These are phyloP conservation scores for Cryptococcus deneoformans DNA, from an alignment of 1,284 basidiomycete species.

Conservation along the genomic window DNA sequence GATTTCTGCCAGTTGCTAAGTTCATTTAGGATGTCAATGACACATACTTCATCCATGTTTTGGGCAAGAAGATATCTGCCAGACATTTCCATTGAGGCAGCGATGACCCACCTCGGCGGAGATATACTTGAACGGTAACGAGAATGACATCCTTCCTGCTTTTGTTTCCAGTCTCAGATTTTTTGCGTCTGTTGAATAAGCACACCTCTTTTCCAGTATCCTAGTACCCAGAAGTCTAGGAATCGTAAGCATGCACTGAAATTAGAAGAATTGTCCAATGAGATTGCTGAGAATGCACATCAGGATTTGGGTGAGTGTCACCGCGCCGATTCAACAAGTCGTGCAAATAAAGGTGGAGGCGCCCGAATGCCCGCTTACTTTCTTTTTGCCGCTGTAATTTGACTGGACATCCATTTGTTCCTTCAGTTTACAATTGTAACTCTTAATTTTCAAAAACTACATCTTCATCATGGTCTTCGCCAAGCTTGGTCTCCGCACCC, in stretches of 20 bases:
- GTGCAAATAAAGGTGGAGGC: no score
- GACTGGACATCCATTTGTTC: background rate
- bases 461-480: constrained; percentile 39
- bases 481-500: constrained; percentile 41
- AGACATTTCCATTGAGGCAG: background rate
- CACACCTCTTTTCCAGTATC: no score
- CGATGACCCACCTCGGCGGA: constrained; percentile 22
- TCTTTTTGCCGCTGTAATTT: background rate
- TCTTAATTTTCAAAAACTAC: background rate
- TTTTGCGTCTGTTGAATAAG: no score
- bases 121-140: constrained; percentile 43
- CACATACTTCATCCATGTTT: background rate
- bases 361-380: no score
- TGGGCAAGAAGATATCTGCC: background rate
- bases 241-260: no score
- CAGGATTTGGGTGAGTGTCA: no score
- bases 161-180: background rate
- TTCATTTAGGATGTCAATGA: background rate
- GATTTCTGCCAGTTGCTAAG: constrained; percentile 41
- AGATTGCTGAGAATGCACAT: background rate
- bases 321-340: background rate
- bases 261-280: background rate
- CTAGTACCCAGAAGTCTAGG: no score
- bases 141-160: constrained; percentile 27
- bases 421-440: background rate